These are phyloP conservation scores for Pseudonitzschia delicatissima DNA, from an alignment of 108 stramenopile species.

Conservation along the genomic window DNA sequence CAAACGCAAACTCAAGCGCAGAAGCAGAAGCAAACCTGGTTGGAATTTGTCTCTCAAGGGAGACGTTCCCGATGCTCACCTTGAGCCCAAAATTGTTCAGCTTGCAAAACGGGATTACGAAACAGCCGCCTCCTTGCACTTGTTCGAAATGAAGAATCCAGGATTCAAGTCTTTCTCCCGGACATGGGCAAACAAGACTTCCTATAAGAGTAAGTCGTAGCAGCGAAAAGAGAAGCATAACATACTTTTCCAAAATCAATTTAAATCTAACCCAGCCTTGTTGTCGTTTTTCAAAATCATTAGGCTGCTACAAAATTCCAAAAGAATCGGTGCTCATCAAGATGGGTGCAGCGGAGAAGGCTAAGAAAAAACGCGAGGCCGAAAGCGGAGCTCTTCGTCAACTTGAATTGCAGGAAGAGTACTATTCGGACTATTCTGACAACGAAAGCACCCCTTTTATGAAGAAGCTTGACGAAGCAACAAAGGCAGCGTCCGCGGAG, in stretches of 20 bases:
- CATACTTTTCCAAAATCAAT: too few relatives aligned
- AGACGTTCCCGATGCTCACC: background rate
- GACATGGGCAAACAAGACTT: background rate
- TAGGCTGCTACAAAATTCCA: conserved; percentile 11
- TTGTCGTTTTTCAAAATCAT: background rate
- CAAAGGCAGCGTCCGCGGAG: background rate
- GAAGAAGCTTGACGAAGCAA: background rate
- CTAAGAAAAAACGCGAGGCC: background rate
- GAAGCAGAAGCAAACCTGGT: too few relatives aligned
- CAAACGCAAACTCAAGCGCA: too few relatives aligned
- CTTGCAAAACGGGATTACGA: conserved; percentile 1
- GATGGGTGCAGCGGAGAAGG: background rate
- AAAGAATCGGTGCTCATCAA: background rate
- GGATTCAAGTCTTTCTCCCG: conserved; percentile 5
- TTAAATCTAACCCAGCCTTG: background rate
- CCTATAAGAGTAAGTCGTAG: conserved; percentile 1
- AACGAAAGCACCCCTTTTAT: background rate
- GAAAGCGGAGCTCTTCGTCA: too few relatives aligned
- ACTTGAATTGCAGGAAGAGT: too few relatives aligned
- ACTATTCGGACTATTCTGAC: background rate
- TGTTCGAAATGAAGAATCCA: conserved; percentile 14
- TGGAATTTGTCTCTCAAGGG: conserved; percentile 1
- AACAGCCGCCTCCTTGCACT: background rate
- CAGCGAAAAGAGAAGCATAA: too few relatives aligned
- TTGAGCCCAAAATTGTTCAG: background rate